Conservation (phyloP, 164 flowering plant genomes). For the Brasenia schreberi region DNA sequence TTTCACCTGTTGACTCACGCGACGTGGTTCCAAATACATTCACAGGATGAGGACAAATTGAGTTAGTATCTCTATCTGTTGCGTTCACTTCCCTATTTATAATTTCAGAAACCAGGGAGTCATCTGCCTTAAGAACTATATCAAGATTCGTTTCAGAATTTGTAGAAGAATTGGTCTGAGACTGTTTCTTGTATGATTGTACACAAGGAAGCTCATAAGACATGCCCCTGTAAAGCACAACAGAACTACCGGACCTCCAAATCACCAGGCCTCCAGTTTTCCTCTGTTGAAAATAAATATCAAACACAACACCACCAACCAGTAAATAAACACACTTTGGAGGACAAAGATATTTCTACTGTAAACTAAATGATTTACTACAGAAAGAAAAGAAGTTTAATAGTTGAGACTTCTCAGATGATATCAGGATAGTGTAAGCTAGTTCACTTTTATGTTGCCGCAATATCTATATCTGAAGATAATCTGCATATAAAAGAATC, state of each 20-base stretch:
- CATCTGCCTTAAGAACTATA: slow-evolving; percentile 7
- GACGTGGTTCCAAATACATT: slow-evolving; percentile 20
- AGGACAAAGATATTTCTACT: neutral
- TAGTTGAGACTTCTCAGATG: neutral
- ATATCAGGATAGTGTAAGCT: no score
- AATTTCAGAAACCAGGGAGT: slow-evolving; percentile 5
- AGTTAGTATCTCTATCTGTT: slow-evolving; percentile 4
- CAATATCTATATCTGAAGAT: no score
- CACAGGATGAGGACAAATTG: slow-evolving; percentile 14
- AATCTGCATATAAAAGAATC: no score
- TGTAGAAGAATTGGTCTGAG: slow-evolving; percentile 1
- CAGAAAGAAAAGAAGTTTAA: neutral
- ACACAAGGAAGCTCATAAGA: slow-evolving; percentile 64
- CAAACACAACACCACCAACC: neutral
- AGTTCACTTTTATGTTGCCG: no score
- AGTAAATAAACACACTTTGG: neutral
- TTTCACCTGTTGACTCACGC: slow-evolving; percentile 30
- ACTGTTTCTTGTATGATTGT: slow-evolving; percentile 29
- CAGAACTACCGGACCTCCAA: slow-evolving; percentile 83
- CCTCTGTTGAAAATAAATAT: slow-evolving; percentile 23
- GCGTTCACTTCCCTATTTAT: slow-evolving; percentile 7
- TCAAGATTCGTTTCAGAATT: slow-evolving; percentile 3
- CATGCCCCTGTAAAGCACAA: slow-evolving; percentile 81
- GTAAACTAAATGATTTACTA: neutral
- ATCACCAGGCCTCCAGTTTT: slow-evolving; percentile 91